phyloP scores from a whole-genome alignment of 192 early-diverging fungal genomes.

The Umbelopsis isabellina region DNA sequence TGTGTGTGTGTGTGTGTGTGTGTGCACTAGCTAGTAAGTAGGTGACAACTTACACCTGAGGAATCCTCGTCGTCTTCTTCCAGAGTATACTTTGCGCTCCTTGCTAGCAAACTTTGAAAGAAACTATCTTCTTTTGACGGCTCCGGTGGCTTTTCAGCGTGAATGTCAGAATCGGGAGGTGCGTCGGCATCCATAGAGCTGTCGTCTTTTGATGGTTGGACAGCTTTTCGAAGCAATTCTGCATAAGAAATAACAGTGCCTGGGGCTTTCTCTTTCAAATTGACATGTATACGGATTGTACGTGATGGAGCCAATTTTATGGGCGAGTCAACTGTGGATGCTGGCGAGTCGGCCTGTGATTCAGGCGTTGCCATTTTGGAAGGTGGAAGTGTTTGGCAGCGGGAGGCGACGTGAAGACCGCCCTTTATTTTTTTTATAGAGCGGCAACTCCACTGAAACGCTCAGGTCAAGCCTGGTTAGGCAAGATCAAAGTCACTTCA shows the following conservation, averaged over 20 bases:
- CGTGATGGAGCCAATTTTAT: neutral
- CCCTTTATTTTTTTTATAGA: neutral
- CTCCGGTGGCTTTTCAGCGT: neutral
- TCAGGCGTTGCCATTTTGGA: slow-evolving; percentile 18
- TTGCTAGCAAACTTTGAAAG: slow-evolving; percentile 2
- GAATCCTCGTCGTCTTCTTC: slow-evolving; percentile 17
- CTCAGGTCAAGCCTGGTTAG: neutral
- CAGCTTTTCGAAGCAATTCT: neutral
- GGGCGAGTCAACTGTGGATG: no score
- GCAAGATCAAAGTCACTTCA: neutral
- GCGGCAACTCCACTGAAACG: neutral
- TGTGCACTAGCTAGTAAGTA: no score
- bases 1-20: no score
- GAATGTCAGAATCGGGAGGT: neutral
- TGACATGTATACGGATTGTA: slow-evolving; percentile 7
- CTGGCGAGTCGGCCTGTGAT: slow-evolving; percentile 17
- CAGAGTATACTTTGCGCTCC: slow-evolving; percentile 3
- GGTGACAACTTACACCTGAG: neutral
- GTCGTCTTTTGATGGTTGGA: neutral
- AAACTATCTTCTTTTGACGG: neutral
- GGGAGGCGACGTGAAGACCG: neutral
- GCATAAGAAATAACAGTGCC: slow-evolving; percentile 15
- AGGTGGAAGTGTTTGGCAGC: neutral
- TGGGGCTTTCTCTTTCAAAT: slow-evolving; percentile 17
- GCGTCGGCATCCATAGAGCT: neutral